Base-by-base conservation (phyloP, 2,329 filamentous ascomycete genomes). In the Alternaria solani region DNA sequence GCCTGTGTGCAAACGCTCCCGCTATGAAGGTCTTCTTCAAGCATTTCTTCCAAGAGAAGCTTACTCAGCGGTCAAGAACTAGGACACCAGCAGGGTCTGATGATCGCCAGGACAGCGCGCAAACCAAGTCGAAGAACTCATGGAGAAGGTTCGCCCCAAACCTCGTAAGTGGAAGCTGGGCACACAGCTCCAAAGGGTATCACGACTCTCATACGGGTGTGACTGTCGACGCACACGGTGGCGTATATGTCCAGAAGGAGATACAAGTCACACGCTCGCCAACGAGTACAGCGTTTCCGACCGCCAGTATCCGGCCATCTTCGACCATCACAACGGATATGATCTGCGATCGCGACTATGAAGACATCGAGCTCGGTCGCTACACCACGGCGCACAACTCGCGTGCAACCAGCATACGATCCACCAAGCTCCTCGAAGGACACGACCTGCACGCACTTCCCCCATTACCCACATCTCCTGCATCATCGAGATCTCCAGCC, bases 21-120 rank as follows among this genome's bases (percentile, higher is more conserved):
- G 67, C 71, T 1, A 59, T 75, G 8, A 76, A 76, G 38, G 68
- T 75, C n/a, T 75, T 76, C 54, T 75, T 75, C 69, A 71, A 66
- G 34, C 65, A 71, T 43, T 70, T 70, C 63, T 68, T 76, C 66
- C 57, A 64, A 4, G 70, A 74, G 3, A 68, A 55, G 20, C 52
- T 73, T 34, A 64, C 57, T 2, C 65, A 57, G 6, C 42, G 44
- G 5, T 65, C 60, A 14, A 41, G 36, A 8, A 55, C 63, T 1
- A 57, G 51, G 20, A 43, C 57, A 18, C 49, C 64, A 3, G 30
- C 26, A 7, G 36, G 18, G 39, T 58, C 32, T 5, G 18, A 48
- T 6, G 30, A 53, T 30, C 58, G 48, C 28, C 16, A 39, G 11
- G 36, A 46, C 7, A 49, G 43, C 14, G 28, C 47, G 16, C 55